Percentiles rank a stretch among this genome's conserved stretches.
These are phyloP conservation scores for Clavispora asparagi DNA, from an alignment of 805 yeast genomes.

Conservation along the genomic window DNA sequence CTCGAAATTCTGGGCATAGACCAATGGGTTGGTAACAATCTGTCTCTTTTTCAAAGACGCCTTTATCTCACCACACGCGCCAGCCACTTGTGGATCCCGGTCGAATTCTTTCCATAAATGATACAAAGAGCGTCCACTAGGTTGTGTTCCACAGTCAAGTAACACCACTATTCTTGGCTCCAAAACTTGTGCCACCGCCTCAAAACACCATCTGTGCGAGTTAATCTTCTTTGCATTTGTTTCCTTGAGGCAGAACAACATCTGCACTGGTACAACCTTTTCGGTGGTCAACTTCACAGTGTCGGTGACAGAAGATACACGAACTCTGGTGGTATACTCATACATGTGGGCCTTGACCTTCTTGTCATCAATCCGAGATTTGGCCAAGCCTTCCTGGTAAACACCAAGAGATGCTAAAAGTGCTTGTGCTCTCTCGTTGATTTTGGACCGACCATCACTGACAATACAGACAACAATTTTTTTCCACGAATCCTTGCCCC, in stretches of 20 bases:
- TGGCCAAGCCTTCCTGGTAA: slow-evolving; percentile 63
- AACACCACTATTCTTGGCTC: slow-evolving; percentile 54
- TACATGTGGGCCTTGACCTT: slow-evolving; percentile 62
- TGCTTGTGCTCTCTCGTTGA: slow-evolving; percentile 58
- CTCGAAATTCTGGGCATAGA: slow-evolving; percentile 63
- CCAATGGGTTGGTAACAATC: slow-evolving; percentile 53
- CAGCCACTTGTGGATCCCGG: slow-evolving; percentile 54
- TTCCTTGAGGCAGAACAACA: slow-evolving; percentile 58
- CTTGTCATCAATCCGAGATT: slow-evolving; percentile 52
- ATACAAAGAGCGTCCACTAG: slow-evolving; percentile 50
- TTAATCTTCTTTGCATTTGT: slow-evolving; percentile 60
- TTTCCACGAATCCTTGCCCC: slow-evolving; percentile 51
- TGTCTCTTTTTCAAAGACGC: slow-evolving; percentile 47
- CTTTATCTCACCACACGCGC: slow-evolving; percentile 70
- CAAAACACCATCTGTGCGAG: slow-evolving; percentile 67
- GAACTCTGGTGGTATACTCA: slow-evolving; percentile 60
- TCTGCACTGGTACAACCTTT: slow-evolving; percentile 58
- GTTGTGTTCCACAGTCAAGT: slow-evolving; percentile 64
- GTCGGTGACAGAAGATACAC: slow-evolving; percentile 43
- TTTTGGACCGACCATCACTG: slow-evolving; percentile 62
- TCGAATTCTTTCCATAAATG: slow-evolving; percentile 62
- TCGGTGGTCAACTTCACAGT: slow-evolving; percentile 49
- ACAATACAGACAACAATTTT: slow-evolving; percentile 59
- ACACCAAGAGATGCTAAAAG: slow-evolving; percentile 60
- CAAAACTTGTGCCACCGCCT: slow-evolving; percentile 53